Conservation (phyloP, 2,329 filamentous ascomycete species). For the Fusarium hostae region DNA sequence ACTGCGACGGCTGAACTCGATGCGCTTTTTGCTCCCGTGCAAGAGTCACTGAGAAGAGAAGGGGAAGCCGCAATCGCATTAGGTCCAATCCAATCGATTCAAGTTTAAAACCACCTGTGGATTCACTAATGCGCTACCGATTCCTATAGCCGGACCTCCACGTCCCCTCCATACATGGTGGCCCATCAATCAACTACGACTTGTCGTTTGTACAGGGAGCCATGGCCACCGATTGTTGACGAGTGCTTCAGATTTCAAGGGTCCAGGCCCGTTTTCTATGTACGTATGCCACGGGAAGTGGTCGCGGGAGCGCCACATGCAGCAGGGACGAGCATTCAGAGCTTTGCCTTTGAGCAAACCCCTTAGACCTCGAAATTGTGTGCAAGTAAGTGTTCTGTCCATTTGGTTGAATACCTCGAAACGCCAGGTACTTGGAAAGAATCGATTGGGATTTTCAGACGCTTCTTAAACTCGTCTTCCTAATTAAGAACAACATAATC, state of each 20-base stretch:
- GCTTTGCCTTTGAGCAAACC: not conserved
- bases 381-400: not conserved
- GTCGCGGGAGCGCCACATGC: not conserved
- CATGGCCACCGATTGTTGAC: slow-evolving; percentile 21
- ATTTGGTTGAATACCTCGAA: not conserved
- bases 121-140: slow-evolving; percentile 7
- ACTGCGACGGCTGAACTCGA: slow-evolving; percentile 13
- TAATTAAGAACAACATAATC: no score
- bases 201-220: slow-evolving; percentile 8
- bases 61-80: not conserved
- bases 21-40: slow-evolving; percentile 25
- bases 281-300: not conserved
- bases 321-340: not conserved
- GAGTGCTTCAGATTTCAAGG: slow-evolving; percentile 33
- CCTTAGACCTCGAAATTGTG: not conserved
- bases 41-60: slow-evolving; percentile 22
- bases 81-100: slow-evolving; percentile 9
- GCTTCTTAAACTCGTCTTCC: not conserved
- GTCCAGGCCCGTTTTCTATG: slow-evolving; percentile 24
- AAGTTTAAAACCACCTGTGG: not conserved
- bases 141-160: slow-evolving; percentile 17
- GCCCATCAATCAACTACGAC: not conserved
- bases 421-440: not conserved
- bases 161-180: not conserved
- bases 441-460: not conserved